Conservation (phyloP, 495 filamentous ascomycete species). For the Pseudomonodictys pantanalensis region DNA sequence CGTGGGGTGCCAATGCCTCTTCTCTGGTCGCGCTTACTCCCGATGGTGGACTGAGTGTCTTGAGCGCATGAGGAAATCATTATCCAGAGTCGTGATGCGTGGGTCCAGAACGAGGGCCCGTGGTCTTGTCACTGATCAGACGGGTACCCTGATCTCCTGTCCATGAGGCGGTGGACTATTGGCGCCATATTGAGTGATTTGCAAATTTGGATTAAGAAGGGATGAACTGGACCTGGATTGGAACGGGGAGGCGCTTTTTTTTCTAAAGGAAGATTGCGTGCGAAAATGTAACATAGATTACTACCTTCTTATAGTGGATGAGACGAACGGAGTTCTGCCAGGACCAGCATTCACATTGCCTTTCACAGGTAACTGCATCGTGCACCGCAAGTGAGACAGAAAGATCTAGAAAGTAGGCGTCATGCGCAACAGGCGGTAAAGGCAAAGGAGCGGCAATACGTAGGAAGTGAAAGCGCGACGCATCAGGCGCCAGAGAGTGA, state of each 20-base stretch:
- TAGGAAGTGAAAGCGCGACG: not conserved
- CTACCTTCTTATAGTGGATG: not conserved
- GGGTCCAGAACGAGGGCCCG: too few species aligned
- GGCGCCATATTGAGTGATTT: not conserved
- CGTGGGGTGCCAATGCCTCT: constrained; percentile 74
- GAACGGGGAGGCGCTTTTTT: not conserved
- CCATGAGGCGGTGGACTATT: not conserved
- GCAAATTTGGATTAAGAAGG: not conserved
- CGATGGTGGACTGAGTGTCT: constrained; percentile 69
- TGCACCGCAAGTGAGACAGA: not conserved
- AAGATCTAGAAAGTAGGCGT: not conserved
- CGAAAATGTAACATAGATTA: constrained; percentile 30
- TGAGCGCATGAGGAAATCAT: constrained; percentile 36
- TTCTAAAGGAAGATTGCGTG: not conserved
- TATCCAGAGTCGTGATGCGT: not conserved
- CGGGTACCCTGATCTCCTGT: too few species aligned
- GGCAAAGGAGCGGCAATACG: not conserved
- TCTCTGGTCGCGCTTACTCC: constrained; percentile 69
- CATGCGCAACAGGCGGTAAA: not conserved
- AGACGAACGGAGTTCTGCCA: constrained; percentile 6
- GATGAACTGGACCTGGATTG: not conserved
- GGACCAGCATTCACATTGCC: constrained; percentile 11
- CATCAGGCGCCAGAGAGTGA: not conserved
- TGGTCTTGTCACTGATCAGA: too few species aligned
- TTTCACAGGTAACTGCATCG: constrained; percentile 16